Percentiles rank a stretch among this genome's conserved stretches.
Evolutionary conservation across 2,329 filamentous ascomycete genomes (phyloP).

Genomic region (Ceratocystis huliohia): DNA sequence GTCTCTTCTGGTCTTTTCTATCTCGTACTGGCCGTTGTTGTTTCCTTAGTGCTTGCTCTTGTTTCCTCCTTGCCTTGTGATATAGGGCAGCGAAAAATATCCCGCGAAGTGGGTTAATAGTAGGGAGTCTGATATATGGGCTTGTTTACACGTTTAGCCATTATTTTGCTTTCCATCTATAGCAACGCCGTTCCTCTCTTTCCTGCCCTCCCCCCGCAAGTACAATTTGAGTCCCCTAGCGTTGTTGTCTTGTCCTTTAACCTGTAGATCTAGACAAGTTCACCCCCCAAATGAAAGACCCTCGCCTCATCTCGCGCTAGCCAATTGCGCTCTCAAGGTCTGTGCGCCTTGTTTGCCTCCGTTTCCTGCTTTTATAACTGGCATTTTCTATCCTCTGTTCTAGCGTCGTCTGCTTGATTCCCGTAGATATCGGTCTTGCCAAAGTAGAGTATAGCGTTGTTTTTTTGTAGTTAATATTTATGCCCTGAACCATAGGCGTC

Average conservation of each 20-base stretch:
- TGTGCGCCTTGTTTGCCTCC: not conserved
- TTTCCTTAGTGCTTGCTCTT: not conserved
- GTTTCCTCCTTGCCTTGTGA: slow-evolving; percentile 1
- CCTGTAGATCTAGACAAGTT: not conserved
- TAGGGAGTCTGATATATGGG: not conserved
- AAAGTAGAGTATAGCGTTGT: no score
- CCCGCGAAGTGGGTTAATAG: not conserved
- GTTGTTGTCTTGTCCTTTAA: not conserved
- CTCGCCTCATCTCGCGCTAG: no score
- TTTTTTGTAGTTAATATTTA: not conserved
- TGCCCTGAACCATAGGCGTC: not conserved
- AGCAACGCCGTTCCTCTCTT: not conserved
- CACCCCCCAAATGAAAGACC: not conserved
- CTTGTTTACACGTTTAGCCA: not conserved
- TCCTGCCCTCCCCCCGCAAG: not conserved
- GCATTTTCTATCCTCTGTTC: not conserved
- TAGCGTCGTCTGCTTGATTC: not conserved
- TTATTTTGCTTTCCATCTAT: not conserved
- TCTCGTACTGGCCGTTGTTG: not conserved
- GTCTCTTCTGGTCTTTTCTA: not conserved
- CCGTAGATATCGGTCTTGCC: not conserved
- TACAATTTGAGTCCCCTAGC: not conserved
- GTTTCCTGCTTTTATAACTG: no score
- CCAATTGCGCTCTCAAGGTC: not conserved
- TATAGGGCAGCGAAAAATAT: not conserved